Conservation (phyloP, 116 monocot species). For the Cymodocea nodosa region DNA sequence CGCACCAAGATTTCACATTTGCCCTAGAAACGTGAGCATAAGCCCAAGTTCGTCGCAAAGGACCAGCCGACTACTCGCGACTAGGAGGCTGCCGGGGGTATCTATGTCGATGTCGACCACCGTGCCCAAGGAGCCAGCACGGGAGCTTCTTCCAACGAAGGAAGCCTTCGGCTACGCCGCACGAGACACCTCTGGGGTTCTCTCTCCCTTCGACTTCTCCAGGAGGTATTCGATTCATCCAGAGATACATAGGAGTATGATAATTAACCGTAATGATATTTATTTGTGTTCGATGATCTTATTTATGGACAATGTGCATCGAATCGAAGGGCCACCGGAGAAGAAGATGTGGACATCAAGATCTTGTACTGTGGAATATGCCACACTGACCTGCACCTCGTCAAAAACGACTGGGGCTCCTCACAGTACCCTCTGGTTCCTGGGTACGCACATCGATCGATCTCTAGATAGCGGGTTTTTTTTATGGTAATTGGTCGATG, state of each 20-base stretch:
- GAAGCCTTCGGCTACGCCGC: conserved; percentile 27
- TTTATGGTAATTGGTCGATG: too few species aligned
- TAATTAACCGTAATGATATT: neutral
- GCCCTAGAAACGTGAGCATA: too few species aligned
- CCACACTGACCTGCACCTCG: conserved; percentile 30
- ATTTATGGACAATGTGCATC: too few species aligned
- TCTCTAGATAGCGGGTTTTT: too few species aligned
- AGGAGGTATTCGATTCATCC: conserved; percentile 6
- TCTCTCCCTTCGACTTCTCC: conserved; percentile 26
- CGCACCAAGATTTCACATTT: too few species aligned
- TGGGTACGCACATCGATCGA: neutral
- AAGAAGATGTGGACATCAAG: conserved; percentile 26
- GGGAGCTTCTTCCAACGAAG: neutral
- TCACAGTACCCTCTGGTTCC: conserved; percentile 6
- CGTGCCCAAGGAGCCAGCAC: neutral
- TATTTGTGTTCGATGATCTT: neutral
- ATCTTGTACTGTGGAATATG: conserved; percentile 39
- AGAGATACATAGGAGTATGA: too few species aligned
- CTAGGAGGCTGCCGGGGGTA: neutral
- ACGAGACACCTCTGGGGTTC: conserved; percentile 15
- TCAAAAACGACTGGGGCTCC: conserved; percentile 26
- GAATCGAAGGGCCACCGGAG: conserved; percentile 17
- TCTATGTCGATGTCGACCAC: neutral
- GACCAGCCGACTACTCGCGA: neutral
- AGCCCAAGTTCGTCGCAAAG: too few species aligned